Conservation (phyloP, 208 protist species). For the Crithidia sp. region DNA sequence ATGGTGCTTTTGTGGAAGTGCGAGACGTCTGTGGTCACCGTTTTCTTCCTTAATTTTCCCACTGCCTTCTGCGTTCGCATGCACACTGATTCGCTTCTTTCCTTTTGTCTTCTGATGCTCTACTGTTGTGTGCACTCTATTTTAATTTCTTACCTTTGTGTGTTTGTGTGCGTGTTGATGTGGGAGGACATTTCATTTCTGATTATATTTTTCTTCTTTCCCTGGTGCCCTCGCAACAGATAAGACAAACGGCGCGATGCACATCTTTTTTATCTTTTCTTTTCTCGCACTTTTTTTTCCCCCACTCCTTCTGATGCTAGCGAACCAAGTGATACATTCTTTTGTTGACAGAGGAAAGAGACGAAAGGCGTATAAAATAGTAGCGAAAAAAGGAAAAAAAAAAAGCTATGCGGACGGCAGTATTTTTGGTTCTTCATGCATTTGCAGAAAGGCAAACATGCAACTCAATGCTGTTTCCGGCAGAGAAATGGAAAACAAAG, state of each 20-base stretch:
- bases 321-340: constrained; percentile 2
- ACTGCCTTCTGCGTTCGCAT: neutral
- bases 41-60: constrained; percentile 2
- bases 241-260: neutral
- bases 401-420: neutral
- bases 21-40: neutral
- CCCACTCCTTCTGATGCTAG: constrained; percentile 2
- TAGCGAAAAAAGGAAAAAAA: neutral
- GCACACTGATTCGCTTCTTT: neutral
- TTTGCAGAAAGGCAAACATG: too few species aligned
- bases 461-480: too few species aligned
- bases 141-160: neutral
- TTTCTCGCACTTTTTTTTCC: constrained; percentile 9
- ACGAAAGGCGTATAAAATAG: neutral
- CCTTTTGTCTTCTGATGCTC: neutral
- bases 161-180: neutral
- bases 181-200: neutral
- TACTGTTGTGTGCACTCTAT: too few species aligned
- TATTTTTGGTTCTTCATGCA: too few species aligned
- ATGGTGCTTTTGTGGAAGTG: too few species aligned
- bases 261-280: neutral
- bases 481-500: too few species aligned
- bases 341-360: constrained; percentile 1
- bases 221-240: too few species aligned
- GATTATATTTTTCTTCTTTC: constrained; percentile 1